phyloP scores from a whole-genome alignment of 202 grass and related monocot species.

The Digitaria exilis region DNA sequence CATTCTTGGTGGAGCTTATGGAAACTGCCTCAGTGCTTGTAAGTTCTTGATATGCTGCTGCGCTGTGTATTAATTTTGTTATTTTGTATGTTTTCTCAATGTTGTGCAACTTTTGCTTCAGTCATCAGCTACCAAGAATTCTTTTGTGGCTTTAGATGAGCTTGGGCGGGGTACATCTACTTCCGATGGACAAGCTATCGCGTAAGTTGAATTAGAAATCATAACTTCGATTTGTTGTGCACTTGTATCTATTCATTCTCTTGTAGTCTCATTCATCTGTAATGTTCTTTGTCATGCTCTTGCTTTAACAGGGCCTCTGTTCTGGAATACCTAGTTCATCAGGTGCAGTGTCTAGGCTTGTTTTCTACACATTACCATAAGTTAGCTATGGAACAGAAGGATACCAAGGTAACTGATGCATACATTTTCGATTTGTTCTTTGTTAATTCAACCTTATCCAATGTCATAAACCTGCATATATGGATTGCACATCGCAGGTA shows the following conservation, averaged over 20 bases:
- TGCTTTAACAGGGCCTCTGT: conserved; percentile 67
- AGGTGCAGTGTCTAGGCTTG: conserved; percentile 79
- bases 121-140: conserved; percentile 89
- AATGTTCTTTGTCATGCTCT: conserved; percentile 30
- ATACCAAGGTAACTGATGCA: conserved; percentile 58
- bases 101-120: conserved; percentile 46
- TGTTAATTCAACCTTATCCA: conserved; percentile 18
- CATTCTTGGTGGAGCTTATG: conserved; percentile 88
- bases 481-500: conserved; percentile 54
- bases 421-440: conserved; percentile 22
- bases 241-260: conserved; percentile 22
- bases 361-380: conserved; percentile 99
- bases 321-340: conserved; percentile 81
- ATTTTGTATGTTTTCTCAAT: conserved; percentile 22
- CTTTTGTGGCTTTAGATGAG: conserved; percentile 93
- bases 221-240: conserved; percentile 13
- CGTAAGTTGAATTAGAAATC: conserved; percentile 56
- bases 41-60: conserved; percentile 51
- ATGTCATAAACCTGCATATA: conserved; percentile 28
- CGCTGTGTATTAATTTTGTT: not conserved
- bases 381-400: conserved; percentile 75
- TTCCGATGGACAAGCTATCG: conserved; percentile 99
- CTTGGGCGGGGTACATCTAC: conserved; percentile 97
- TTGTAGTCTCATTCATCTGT: conserved; percentile 30
- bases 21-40: conserved; percentile 96